Evolutionary conservation across 2,329 filamentous ascomycete species (phyloP), one percentile per base, ranked within the genome.

Genomic region (Aspergillus felis): DNA sequence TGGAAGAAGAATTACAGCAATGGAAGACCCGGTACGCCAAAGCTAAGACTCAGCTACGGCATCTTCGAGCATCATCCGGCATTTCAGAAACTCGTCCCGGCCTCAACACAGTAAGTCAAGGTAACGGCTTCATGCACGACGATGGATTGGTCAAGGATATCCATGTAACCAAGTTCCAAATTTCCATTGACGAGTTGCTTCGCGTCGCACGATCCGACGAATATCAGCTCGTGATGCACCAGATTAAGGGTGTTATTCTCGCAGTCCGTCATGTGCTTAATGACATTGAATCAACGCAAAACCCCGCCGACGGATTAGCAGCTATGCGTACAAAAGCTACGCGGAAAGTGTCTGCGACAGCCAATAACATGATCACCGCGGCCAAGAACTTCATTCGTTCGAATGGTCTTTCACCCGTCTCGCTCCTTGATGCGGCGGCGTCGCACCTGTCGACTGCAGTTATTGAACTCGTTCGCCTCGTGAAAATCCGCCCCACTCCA

Each of bases 301-400:
- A 83, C 12, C 74, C 80, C 1, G 81, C 76, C 38, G 82, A 84
- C 28, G 83, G 83, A 38, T 79, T 80, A 28, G 73, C 77, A 41
- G 83, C 85, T 62, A 79, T 87, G 61, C 85, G 86, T 62, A 78
- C 81, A 28, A 91, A 88, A 72, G 82, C 95, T 59, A 95, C 91
- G 75, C 83, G 85, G 51, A 88, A 88, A 57, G 89, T 97, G 3
- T 95, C 92, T n/a, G 88, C 89, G 2, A 96, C 93, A 1, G 92
- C 94, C 51, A 97, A 97, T 79, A 94, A 93, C 69, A 81, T 99
- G 57, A 97, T 97, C 68, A 97, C 93, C 2, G 91, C 93, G 1
- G 89, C 91, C 35, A 96, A 95, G 78, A 96, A 96, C 70, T 96
- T 94, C 73, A 88, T 90, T 35, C 83, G 85, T 10, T 87, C 91